These are phyloP conservation scores for Botrytis deweyae DNA, from an alignment of 2,329 filamentous ascomycete genomes.

Conservation along the genomic window DNA sequence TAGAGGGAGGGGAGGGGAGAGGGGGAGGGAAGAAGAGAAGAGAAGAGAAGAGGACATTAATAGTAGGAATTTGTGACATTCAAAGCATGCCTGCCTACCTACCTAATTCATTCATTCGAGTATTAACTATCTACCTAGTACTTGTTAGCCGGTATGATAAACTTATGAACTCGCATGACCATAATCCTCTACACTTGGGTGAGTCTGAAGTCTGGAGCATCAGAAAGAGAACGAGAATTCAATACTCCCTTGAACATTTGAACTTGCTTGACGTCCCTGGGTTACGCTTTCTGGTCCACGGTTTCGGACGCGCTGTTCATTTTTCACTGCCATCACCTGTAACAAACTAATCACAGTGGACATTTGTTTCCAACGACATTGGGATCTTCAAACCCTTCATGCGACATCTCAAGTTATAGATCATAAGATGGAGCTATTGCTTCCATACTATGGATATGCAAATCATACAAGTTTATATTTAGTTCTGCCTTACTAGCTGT, in stretches of 20 bases:
- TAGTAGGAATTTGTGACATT: not conserved
- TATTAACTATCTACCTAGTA: too few relatives aligned
- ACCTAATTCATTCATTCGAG: not conserved
- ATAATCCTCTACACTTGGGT: not conserved
- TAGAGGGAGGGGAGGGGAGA: not conserved
- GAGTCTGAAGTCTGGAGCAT: not conserved
- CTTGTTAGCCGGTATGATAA: too few relatives aligned
- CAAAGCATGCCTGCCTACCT: too few relatives aligned
- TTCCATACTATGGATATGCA: not conserved
- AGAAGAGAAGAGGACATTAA: not conserved
- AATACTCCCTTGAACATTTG: too few relatives aligned
- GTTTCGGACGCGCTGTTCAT: not conserved
- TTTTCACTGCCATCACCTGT: not conserved
- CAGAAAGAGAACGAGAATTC: too few relatives aligned
- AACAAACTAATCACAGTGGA: not conserved
- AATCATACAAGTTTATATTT: not conserved
- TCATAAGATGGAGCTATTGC: not conserved
- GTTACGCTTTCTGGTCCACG: not conserved
- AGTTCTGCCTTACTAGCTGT: not conserved
- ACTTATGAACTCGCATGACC: too few relatives aligned
- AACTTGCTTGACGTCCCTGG: too few relatives aligned
- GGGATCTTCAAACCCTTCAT: constrained; percentile 8
- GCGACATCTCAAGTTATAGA: constrained; percentile 1
- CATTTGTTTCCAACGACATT: not conserved
- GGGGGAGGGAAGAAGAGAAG: too few relatives aligned